Conservation (phyloP, 805 yeast genomes). For the Candida berthetii region DNA sequence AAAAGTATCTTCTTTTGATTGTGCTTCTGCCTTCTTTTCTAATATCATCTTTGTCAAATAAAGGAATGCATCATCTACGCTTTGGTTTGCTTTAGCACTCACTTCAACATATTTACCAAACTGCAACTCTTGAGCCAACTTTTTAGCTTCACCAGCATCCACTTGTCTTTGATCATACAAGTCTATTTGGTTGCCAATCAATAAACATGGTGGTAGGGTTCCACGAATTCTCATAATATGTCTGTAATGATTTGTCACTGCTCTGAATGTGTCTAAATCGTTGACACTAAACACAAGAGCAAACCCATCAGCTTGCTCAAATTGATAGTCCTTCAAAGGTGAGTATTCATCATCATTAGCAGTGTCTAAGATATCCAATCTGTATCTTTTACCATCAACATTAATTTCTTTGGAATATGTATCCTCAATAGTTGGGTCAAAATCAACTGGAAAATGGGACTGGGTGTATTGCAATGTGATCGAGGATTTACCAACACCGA, state of each 20-base stretch:
- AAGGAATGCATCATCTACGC: slow-evolving; percentile 12
- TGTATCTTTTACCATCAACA: slow-evolving; percentile 45
- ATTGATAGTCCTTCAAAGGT: slow-evolving; percentile 48
- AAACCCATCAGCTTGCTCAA: slow-evolving; percentile 16
- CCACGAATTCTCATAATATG: slow-evolving; percentile 12
- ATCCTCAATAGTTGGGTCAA: slow-evolving; percentile 65
- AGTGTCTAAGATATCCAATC: slow-evolving; percentile 62
- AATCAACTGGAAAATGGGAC: slow-evolving; percentile 57
- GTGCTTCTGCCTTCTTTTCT: neutral
- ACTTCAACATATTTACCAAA: slow-evolving; percentile 9
- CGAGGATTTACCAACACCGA: slow-evolving; percentile 67
- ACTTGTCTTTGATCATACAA: slow-evolving; percentile 7
- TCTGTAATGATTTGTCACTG: slow-evolving; percentile 8
- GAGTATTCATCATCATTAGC: slow-evolving; percentile 81
- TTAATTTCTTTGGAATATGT: slow-evolving; percentile 51
- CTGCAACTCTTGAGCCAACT: slow-evolving; percentile 9
- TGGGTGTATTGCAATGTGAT: slow-evolving; percentile 57
- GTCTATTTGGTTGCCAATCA: slow-evolving; percentile 14
- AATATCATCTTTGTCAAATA: slow-evolving; percentile 3
- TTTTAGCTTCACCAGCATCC: slow-evolving; percentile 8
- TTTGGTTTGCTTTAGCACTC: slow-evolving; percentile 12
- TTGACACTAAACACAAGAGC: slow-evolving; percentile 12
- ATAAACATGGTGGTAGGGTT: slow-evolving; percentile 12
- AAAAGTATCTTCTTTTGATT: neutral
- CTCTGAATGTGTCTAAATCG: slow-evolving; percentile 7